Evolutionary conservation across 1,139 yeast genomes (phyloP), one percentile per base, ranked within the genome.

Genomic region (Insectozyma bohioensis): DNA sequence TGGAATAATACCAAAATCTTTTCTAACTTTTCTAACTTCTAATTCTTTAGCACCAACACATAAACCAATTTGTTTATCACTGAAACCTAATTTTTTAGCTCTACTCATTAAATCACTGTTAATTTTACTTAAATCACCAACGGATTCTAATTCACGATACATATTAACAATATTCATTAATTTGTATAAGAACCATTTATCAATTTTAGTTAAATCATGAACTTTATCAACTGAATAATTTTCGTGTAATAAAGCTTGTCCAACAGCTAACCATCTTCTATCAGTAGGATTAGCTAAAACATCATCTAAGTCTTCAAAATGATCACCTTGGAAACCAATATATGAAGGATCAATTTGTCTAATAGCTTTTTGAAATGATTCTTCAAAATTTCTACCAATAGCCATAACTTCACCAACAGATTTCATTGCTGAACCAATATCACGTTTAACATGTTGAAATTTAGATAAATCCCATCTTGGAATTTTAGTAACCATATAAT

Each of bases 401-500:
- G 95, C 78, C 98, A 92, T 92, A 38, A 92, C 98, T 65, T 92
- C 98, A 72, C 98, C 98, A 42, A 92, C 98, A 46, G 97, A 88
- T 66, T 92, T 92, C 98, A 92, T 92, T 28, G 96, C 81, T 5
- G 97, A 90, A 23, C 36, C 35, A 30, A 39, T 35, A 13, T 35
- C 38, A 23, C 39, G 28, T 26, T 37, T 35, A 16, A 39, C 41
- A 75, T 37, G 90, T 80, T 32, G 95, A 84, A 34, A 92, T 68
- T 92, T 92, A 73, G 86, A 84, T 65, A 92, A 76, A 67, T 92
- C 98, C 98, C 99, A 92, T 72, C 98, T 81, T 61, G 99, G 98
- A 63, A 92, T 92, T 78, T 92, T 92, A 41, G 87, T 95, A 44
- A 92, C 98, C 61, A 92, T 88, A 67, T 92, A 92, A 68, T 92